Evolutionary conservation across 495 filamentous ascomycete species (phyloP).

Genomic region (Penicillium parvum): DNA sequence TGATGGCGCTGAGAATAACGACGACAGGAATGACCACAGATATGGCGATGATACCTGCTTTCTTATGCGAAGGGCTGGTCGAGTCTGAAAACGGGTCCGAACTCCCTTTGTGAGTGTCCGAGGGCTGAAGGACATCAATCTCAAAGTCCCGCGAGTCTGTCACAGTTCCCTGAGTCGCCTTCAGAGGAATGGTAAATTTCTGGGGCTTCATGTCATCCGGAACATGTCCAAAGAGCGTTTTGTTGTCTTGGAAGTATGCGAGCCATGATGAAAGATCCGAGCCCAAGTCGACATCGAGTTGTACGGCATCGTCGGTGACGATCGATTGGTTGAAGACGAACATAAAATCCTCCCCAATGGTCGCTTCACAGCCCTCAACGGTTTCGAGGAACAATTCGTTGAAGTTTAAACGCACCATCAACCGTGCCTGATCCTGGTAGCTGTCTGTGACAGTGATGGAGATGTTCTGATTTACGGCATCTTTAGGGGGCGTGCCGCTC

Average conservation of each 20-base stretch:
- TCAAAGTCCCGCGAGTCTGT: slow-evolving; percentile 46
- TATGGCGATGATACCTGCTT: slow-evolving; percentile 43
- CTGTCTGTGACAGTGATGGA: slow-evolving; percentile 61
- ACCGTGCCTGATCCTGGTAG: slow-evolving; percentile 58
- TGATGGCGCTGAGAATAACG: slow-evolving; percentile 27
- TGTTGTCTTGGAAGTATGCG: slow-evolving; percentile 52
- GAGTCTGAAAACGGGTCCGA: slow-evolving; percentile 18
- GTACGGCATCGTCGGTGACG: slow-evolving; percentile 45
- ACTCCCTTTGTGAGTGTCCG: slow-evolving; percentile 4
- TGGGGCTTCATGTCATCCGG: slow-evolving; percentile 45
- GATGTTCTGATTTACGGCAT: slow-evolving; percentile 56
- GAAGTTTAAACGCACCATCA: slow-evolving; percentile 59
- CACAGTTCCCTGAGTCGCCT: slow-evolving; percentile 43
- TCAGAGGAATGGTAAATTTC: slow-evolving; percentile 46
- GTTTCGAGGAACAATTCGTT: slow-evolving; percentile 40
- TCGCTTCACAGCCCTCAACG: slow-evolving; percentile 48
- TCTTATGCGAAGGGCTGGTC: slow-evolving; percentile 21
- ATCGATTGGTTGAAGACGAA: slow-evolving; percentile 59
- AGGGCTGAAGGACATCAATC: slow-evolving; percentile 41
- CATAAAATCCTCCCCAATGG: slow-evolving; percentile 58
- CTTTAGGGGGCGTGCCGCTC: slow-evolving; percentile 57
- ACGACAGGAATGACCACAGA: slow-evolving; percentile 41
- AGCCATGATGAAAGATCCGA: slow-evolving; percentile 59
- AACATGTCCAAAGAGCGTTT: slow-evolving; percentile 58
- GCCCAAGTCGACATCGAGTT: slow-evolving; percentile 51